Base-by-base conservation (phyloP, 164 flowering plant species). In the Dillenia suffruticosa region DNA sequence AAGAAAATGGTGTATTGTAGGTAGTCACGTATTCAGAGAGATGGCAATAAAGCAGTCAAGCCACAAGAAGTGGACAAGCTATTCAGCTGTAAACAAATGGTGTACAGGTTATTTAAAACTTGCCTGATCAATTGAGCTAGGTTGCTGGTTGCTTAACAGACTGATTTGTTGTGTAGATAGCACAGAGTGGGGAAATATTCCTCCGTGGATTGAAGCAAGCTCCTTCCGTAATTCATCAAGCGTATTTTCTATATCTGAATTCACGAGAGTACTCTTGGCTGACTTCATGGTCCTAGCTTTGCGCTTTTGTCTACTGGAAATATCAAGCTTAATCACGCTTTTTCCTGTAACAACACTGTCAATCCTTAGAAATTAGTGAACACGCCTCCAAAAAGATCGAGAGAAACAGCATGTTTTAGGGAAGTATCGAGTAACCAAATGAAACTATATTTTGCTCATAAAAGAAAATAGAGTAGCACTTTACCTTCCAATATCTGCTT, bases 111-210 rank as follows among this genome's bases (percentile, higher is more conserved):
- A 32, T 32, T 4, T 32, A 32, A 5, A 32, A 32, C 40, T 32
- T 32, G 40, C 40, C 40, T 32, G 40, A 4, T 32, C 40, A 5
- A 32, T 32, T 26, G 22, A 19, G 22, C 22, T 19, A 19, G 22
- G 22, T 19, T 19, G 22, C 22, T 19, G 22, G 22, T 78, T 40
- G 68, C 85, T 76, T 46, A 94, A 66, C 74, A 66, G 55, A 72
- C 74, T 80, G 62, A 94, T 88, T 61, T 91, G 96, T 68, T 87
- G 96, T 57, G 88, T 82, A 54, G 99, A 86, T 65, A 94, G 71
- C 49, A 94, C 76, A 17, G 96, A 80, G 65, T 91, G 97, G 54
- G 99, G 99, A 48, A 88, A 80, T 79, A 91, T 80, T 49, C 95
- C 95, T 48, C 89, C 96, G 64, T 86, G 80, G 71, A 57, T 57